Evolutionary conservation across 371 early-diverging fungal genomes (phyloP), one percentile per base, ranked within the genome.

Genomic region (Mortierella polycephala): DNA sequence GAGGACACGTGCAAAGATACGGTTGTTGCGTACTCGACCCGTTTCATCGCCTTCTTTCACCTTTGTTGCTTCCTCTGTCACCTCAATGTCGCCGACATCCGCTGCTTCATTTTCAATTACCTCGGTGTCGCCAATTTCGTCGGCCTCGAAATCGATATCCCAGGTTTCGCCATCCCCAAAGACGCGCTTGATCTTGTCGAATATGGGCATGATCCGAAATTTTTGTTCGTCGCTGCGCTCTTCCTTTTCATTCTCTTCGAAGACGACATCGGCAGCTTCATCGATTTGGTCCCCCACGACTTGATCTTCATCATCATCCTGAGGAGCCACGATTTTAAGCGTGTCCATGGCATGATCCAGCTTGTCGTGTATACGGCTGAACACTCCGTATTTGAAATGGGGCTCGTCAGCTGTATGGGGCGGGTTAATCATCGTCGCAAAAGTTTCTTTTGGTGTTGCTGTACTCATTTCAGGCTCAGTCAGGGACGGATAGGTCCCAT

Each of bases 371-470:
- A 51, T 18, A 20, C 20, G 51, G 3, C 51, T 52, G 13, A 65
- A 41, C 41, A 58, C n/a, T 5, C 52, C 53, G 13, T 49, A 66
- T 21, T 37, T 40, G 52, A 66, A 66, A n/a, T 51, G 59, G 13
- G 66, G 51, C 8, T 66, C 66, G n/a, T 59, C 66, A 12, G 51
- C 66, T 11, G 66, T 18, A n/a, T 30, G 58, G 2, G 58, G 40
- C 5, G 52, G 13, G 13, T 57, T 20, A 20, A 57, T 21, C 66
- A 66, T 66, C 3, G 66, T 66, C 9, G 66, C 66, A 2, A 46
- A 40, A 16, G 59, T 40, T 5, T 42, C 1, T 9, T 57, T 23
- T 9, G n/a, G n/a, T 57, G 57, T 41, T 11, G 13, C 42, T 13
- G 57, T 57, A n/a, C 7, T 4, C 14, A 20, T 18, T 18, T 8